phyloP scores from a whole-genome alignment of 192 early-diverging fungal species.

The Geranomyces variabilis region DNA sequence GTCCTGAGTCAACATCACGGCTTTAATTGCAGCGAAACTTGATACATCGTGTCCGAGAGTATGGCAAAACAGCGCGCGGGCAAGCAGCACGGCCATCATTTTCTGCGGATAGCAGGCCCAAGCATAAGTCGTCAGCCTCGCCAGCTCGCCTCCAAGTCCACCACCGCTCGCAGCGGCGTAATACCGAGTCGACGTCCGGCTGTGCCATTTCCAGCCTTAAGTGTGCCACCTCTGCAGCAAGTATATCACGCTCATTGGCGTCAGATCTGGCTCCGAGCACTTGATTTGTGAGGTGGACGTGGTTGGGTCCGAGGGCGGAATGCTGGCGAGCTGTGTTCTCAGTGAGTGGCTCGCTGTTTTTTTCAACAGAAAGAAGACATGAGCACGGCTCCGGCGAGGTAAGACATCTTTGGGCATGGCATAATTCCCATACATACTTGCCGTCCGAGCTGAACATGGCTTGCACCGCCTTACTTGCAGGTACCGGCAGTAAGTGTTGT shows the following conservation, averaged over 20 bases:
- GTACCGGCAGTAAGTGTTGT: too few species aligned
- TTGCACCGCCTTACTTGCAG: too few species aligned
- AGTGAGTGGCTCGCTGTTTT: too few species aligned
- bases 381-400: too few species aligned
- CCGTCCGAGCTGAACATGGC: too few species aligned
- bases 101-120: neutral
- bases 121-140: neutral
- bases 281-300: neutral
- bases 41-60: constrained; percentile 3
- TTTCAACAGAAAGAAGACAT: too few species aligned
- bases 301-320: neutral
- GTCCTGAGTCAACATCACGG: constrained; percentile 11
- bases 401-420: too few species aligned
- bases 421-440: too few species aligned
- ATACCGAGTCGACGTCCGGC: constrained; percentile 2
- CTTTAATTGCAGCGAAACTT: constrained; percentile 4
- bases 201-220: constrained; percentile 9
- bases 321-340: neutral
- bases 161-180: too few species aligned
- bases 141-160: neutral
- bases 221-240: constrained; percentile 6
- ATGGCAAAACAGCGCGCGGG: neutral
- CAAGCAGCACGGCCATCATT: constrained; percentile 1
- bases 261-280: neutral
- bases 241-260: neutral